These are phyloP conservation scores for Ophiostoma quercus DNA, from an alignment of 2,329 filamentous ascomycete species.

Conservation along the genomic window DNA sequence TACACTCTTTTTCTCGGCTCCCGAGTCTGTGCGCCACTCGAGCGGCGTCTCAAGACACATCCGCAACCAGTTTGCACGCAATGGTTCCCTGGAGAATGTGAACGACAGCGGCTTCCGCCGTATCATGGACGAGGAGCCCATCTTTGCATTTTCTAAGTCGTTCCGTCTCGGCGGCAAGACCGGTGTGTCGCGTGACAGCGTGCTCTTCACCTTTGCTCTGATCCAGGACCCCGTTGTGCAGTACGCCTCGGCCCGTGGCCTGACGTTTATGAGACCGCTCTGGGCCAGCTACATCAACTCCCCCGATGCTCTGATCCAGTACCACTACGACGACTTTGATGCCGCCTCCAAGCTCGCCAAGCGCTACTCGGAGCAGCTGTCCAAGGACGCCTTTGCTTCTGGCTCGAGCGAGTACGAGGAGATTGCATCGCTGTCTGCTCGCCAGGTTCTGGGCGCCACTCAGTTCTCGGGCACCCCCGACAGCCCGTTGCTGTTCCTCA, in stretches of 20 bases:
- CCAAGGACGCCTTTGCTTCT: constrained; percentile 64
- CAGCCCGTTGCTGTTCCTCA: constrained; percentile 67
- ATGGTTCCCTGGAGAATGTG: constrained; percentile 59
- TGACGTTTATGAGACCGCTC: constrained; percentile 71
- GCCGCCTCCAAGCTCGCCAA: constrained; percentile 57
- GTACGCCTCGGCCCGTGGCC: constrained; percentile 67
- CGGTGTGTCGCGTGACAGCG: constrained; percentile 41
- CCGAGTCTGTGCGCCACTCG: constrained; percentile 62
- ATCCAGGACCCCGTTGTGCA: constrained; percentile 74
- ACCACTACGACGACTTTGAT: constrained; percentile 68
- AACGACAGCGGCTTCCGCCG: constrained; percentile 48
- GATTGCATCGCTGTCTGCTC: constrained; percentile 70
- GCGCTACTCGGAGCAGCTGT: constrained; percentile 67
- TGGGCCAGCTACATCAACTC: constrained; percentile 70
- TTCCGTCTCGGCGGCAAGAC: constrained; percentile 43
- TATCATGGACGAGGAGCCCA: constrained; percentile 72
- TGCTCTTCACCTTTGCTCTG: constrained; percentile 69
- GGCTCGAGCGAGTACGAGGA: constrained; percentile 70
- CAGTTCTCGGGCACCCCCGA: constrained; percentile 67
- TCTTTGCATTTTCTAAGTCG: constrained; percentile 70
- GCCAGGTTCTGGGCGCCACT: constrained; percentile 72
- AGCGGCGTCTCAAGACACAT: constrained; percentile 62
- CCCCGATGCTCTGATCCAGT: constrained; percentile 58
- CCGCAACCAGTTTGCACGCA: constrained; percentile 63
- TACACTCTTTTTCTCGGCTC: constrained; percentile 68